These are phyloP conservation scores for Solanum chilense DNA, from an alignment of 257 asterid species.

Conservation along the genomic window DNA sequence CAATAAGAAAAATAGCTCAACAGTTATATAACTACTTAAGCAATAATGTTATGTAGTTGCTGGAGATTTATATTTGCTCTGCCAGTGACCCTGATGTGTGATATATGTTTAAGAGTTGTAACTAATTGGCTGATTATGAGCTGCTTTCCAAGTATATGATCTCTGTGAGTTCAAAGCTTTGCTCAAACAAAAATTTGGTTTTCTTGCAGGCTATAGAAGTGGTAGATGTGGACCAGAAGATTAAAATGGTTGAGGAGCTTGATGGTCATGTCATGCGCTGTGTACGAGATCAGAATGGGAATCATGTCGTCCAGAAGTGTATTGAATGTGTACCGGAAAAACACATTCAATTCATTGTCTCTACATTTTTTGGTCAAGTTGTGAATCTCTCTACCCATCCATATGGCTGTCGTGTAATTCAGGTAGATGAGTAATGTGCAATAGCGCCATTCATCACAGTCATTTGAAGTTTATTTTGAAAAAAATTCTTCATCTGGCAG, in stretches of 20 bases:
- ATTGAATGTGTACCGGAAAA: slow-evolving; percentile 51
- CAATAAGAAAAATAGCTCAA: not conserved
- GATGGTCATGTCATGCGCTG: slow-evolving; percentile 93
- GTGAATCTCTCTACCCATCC: slow-evolving; percentile 69
- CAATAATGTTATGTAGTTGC: not conserved
- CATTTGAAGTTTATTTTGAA: not conserved
- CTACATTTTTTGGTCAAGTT: slow-evolving; percentile 55
- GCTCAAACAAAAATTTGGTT: not conserved
- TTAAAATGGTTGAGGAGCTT: slow-evolving; percentile 87
- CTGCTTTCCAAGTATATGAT: not conserved
- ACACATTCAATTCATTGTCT: slow-evolving; percentile 33
- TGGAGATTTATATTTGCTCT: not conserved
- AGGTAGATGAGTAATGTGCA: slow-evolving; percentile 24
- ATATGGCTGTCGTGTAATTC: slow-evolving; percentile 68
- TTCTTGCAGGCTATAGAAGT: slow-evolving; percentile 83
- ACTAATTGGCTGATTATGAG: not conserved
- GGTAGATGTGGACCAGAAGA: slow-evolving; percentile 83
- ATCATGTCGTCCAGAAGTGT: slow-evolving; percentile 71
- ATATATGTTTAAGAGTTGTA: not conserved
- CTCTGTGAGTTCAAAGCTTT: not conserved
- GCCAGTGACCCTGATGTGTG: not conserved
- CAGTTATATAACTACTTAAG: not conserved
- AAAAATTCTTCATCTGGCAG: slow-evolving; percentile 14
- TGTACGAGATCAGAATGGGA: slow-evolving; percentile 97
- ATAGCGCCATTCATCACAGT: not conserved